Conservation (phyloP, 1,139 yeast genomes). For the Candida tetrigidarum region DNA sequence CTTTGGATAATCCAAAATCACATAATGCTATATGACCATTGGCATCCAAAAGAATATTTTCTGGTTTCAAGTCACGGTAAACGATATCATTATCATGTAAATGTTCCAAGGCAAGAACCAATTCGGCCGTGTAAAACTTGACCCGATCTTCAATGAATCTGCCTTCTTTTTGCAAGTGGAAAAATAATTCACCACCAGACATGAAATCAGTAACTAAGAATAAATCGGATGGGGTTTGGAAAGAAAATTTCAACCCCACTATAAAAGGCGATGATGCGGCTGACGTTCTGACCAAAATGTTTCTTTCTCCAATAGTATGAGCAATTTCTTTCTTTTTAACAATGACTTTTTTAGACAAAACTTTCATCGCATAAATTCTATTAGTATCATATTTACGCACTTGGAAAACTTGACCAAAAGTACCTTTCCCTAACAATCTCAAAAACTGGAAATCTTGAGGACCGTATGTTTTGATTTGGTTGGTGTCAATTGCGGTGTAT, state of each 20-base stretch:
- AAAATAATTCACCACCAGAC: slow-evolving; percentile 98
- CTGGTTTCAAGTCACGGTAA: slow-evolving; percentile 94
- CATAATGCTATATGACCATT: slow-evolving; percentile 97
- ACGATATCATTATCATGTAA: slow-evolving; percentile 92
- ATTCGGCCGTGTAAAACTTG: slow-evolving; percentile 93
- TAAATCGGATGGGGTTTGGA: slow-evolving; percentile 91
- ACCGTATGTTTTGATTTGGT: slow-evolving; percentile 77
- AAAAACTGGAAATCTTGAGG: slow-evolving; percentile 94
- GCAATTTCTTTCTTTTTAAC: slow-evolving; percentile 97
- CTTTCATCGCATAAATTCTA: slow-evolving; percentile 96
- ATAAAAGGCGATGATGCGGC: slow-evolving; percentile 87
- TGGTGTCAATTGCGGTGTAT: slow-evolving; percentile 61
- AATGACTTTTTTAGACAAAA: slow-evolving; percentile 88
- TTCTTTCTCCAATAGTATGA: slow-evolving; percentile 96
- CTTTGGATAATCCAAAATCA: slow-evolving; percentile 96
- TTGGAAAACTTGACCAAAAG: slow-evolving; percentile 97
- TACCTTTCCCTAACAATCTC: slow-evolving; percentile 90
- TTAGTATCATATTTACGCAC: slow-evolving; percentile 88
- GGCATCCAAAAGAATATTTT: slow-evolving; percentile 90
- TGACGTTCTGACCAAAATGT: slow-evolving; percentile 86
- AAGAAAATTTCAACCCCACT: slow-evolving; percentile 92
- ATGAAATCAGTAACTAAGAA: slow-evolving; percentile 95
- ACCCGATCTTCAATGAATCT: slow-evolving; percentile 92
- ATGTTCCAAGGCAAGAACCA: slow-evolving; percentile 89
- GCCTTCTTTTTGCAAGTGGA: slow-evolving; percentile 98